These are phyloP conservation scores for Lojkania enalia DNA, from an alignment of 2,329 filamentous ascomycete species.

Conservation along the genomic window DNA sequence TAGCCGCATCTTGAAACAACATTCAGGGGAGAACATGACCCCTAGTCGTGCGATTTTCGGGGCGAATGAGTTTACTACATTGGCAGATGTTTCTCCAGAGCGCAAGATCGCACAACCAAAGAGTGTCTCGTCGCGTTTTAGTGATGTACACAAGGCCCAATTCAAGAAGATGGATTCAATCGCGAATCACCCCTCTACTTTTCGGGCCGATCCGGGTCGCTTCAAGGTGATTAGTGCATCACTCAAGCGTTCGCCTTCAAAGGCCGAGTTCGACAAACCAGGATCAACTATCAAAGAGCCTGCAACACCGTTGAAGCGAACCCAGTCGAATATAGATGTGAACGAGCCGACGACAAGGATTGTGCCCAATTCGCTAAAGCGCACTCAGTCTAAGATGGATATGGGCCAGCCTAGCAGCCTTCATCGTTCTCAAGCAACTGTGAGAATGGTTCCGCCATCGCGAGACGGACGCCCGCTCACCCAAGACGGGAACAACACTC, in stretches of 20 bases:
- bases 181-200: slow-evolving; percentile 79
- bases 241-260: slow-evolving; percentile 42
- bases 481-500: slow-evolving; percentile 41
- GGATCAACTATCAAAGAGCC: slow-evolving; percentile 38
- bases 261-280: slow-evolving; percentile 53
- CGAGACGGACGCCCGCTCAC: slow-evolving; percentile 29
- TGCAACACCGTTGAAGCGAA: slow-evolving; percentile 55
- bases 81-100: slow-evolving; percentile 48
- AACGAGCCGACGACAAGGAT: slow-evolving; percentile 59
- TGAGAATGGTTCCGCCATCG: slow-evolving; percentile 30
- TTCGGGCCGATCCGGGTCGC: slow-evolving; percentile 62
- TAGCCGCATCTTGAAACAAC: slow-evolving; percentile 64
- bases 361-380: slow-evolving; percentile 50
- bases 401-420: slow-evolving; percentile 58
- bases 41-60: slow-evolving; percentile 47
- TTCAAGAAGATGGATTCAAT: slow-evolving; percentile 99
- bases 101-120: slow-evolving; percentile 81
- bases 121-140: slow-evolving; percentile 77
- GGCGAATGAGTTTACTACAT: slow-evolving; percentile 38
- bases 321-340: slow-evolving; percentile 63
- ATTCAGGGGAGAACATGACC: slow-evolving; percentile 52
- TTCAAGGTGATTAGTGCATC: slow-evolving; percentile 51
- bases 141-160: slow-evolving; percentile 79
- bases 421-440: slow-evolving; percentile 42
- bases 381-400: slow-evolving; percentile 58